These are phyloP conservation scores for Iberis pinnata DNA, from an alignment of 345 rosid species.

Conservation along the genomic window DNA sequence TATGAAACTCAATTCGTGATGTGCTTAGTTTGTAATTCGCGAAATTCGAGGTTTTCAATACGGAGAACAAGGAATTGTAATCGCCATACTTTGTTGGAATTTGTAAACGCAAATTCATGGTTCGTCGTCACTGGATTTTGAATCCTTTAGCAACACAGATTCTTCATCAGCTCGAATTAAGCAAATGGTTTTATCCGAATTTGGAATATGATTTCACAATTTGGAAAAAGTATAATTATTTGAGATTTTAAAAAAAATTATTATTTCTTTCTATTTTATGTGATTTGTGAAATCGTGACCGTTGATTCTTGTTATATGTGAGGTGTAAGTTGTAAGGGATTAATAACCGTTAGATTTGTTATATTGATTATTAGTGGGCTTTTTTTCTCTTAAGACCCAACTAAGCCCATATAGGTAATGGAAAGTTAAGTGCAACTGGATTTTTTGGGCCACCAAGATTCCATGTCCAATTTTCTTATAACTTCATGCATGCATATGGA, in stretches of 20 bases:
- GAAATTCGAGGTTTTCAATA: constrained; percentile 5
- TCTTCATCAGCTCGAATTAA: background rate
- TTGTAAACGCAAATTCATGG: constrained; percentile 23
- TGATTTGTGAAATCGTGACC: constrained; percentile 4
- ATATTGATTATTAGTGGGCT: too few species aligned
- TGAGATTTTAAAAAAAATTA: background rate
- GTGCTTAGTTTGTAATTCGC: background rate
- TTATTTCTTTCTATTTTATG: background rate
- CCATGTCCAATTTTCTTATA: too few species aligned
- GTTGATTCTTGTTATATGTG: background rate
- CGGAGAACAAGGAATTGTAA: constrained; percentile 11
- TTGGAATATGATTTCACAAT: background rate
- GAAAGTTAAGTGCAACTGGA: constrained; percentile 20
- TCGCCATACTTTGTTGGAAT: constrained; percentile 1
- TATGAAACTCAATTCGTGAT: constrained; percentile 4
- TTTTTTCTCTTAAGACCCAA: background rate
- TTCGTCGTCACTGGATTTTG: constrained; percentile 14
- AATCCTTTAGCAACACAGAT: background rate
- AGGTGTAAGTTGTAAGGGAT: too few species aligned
- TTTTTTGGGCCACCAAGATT: too few species aligned
- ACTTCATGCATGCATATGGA: too few species aligned
- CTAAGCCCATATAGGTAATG: background rate
- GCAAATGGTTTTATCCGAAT: constrained; percentile 14
- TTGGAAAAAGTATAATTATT: too few species aligned
- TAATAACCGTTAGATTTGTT: too few species aligned